Conservation (phyloP, 2,329 filamentous ascomycete species). For the Xylariaceae sp. region DNA sequence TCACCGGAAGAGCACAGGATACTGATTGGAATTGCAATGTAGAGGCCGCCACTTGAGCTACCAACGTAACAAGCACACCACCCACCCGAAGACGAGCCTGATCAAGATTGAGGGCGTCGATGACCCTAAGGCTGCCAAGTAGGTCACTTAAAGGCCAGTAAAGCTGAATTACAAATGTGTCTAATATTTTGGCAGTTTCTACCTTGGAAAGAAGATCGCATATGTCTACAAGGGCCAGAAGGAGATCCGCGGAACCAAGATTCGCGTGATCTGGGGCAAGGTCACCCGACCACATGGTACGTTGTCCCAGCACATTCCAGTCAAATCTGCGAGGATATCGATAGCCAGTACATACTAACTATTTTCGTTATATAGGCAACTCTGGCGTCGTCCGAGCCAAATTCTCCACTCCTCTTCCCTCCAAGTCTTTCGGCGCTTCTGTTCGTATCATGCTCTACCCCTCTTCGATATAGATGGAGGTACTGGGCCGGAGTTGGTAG, state of each 20-base stretch:
- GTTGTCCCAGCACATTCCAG: too few relatives aligned
- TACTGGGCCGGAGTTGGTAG: constrained; percentile 65
- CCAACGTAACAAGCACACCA: constrained; percentile 53
- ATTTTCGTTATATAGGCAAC: constrained; percentile 70
- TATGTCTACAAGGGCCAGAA: constrained; percentile 97
- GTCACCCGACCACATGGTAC: constrained; percentile 95
- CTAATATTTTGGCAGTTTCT: constrained; percentile 68
- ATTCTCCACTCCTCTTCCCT: constrained; percentile 94
- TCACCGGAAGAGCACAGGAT: constrained; percentile 1
- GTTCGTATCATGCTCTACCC: constrained; percentile 98
- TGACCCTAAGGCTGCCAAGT: constrained; percentile 85
- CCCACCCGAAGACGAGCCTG: constrained; percentile 87
- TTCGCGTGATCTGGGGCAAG: constrained; percentile 99
- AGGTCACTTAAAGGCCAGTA: constrained; percentile 47
- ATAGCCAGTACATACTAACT: constrained; percentile 24
- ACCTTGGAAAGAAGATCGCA: constrained; percentile 97
- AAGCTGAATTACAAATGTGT: constrained; percentile 10
- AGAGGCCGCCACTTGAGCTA: constrained; percentile 99
- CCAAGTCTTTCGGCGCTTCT: constrained; percentile 94
- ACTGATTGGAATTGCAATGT: constrained; percentile 37
- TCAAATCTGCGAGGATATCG: background rate
- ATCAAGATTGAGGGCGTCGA: constrained; percentile 99
- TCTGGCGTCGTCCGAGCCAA: constrained; percentile 97
- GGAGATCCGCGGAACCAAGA: constrained; percentile 97
- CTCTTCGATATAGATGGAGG: constrained; percentile 85